These are phyloP conservation scores for Neofusicoccum sp. DNA, from an alignment of 2,329 filamentous ascomycete species.

Conservation along the genomic window DNA sequence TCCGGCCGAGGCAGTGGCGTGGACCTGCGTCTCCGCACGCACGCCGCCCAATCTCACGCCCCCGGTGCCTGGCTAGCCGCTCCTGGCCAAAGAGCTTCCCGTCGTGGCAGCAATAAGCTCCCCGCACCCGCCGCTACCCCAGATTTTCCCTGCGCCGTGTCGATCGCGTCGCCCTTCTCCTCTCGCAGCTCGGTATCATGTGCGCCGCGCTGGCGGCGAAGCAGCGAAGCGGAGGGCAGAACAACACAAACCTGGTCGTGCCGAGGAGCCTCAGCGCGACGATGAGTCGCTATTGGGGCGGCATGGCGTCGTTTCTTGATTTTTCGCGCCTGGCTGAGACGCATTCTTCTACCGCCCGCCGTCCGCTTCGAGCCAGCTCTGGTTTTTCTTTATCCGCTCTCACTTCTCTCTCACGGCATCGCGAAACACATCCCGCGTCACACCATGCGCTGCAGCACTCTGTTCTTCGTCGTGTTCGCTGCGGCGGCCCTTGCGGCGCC, in stretches of 20 bases:
- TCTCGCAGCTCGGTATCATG: slow-evolving; percentile 3
- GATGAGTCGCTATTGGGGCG: neutral
- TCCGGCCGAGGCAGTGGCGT: neutral
- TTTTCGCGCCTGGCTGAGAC: neutral
- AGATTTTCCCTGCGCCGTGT: neutral
- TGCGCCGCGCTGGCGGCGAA: neutral
- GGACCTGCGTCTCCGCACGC: slow-evolving; percentile 9
- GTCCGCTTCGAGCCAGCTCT: neutral
- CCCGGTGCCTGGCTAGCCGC: neutral
- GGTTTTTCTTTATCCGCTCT: neutral
- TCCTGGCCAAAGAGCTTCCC: neutral
- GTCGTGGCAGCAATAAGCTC: neutral
- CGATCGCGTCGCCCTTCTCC: neutral
- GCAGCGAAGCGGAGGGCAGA: neutral
- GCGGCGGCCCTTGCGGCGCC: neutral
- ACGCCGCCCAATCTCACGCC: neutral
- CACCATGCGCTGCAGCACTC: neutral
- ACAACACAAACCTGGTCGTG: neutral
- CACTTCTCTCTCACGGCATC: neutral
- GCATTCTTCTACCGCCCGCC: neutral
- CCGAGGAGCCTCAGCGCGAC: neutral
- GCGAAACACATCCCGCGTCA: neutral
- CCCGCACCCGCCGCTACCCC: slow-evolving; percentile 6
- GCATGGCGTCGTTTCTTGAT: neutral
- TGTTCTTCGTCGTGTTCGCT: neutral